Base-by-base conservation (phyloP, 2,329 filamentous ascomycete species). In the Metarhizium album region DNA sequence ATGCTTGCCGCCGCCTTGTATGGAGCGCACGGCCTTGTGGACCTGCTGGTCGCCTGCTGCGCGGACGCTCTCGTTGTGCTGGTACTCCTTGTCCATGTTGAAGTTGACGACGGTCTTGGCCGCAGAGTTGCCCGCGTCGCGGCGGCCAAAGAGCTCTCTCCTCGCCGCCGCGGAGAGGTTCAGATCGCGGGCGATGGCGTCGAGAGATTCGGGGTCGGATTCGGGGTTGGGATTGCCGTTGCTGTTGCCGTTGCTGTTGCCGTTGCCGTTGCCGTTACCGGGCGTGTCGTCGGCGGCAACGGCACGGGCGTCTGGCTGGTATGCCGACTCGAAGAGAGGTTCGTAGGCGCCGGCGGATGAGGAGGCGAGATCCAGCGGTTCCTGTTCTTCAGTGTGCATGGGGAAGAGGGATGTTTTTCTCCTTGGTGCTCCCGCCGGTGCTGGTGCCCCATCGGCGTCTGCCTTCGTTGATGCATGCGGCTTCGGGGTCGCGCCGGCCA, bases 81-180 rank as follows among this genome's bases (percentile, higher is more conserved):
- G 79, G 66, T 97, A 97, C 70, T 96, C 90, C 52, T 74, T 72
- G 64, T 94, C 89, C 57, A 89, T 90, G 69, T 95, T 88, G 76
- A 96, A 95, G 61, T 86, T 90, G 55, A 90, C 77, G 37, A 95
- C 77, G 42, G 79, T 83, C n/a, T 78, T 72, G 7, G 65, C 60
- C 16, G 61, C 59, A 40, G 62, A 62, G 31, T 64, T 64, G 43
- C 64, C 62, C 22, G 75, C 75, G 22, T 67, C 66, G 4, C 90
- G 85, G 4, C 90, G 85, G 1, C 91, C 91, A 62, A 97, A 91
- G 3, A 97, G 79, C 63, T 94, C 90, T 42, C 91, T 83, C 40
- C 84, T 78, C 56, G 88, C 84, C 0, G 86, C 76, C 4, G 82
- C 79, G 3, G 88, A 87, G 14, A 96, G 80, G 56, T 93, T 86